These are phyloP conservation scores for Polysphondylium violaceum DNA, from an alignment of 78 protist species.

Conservation along the genomic window DNA sequence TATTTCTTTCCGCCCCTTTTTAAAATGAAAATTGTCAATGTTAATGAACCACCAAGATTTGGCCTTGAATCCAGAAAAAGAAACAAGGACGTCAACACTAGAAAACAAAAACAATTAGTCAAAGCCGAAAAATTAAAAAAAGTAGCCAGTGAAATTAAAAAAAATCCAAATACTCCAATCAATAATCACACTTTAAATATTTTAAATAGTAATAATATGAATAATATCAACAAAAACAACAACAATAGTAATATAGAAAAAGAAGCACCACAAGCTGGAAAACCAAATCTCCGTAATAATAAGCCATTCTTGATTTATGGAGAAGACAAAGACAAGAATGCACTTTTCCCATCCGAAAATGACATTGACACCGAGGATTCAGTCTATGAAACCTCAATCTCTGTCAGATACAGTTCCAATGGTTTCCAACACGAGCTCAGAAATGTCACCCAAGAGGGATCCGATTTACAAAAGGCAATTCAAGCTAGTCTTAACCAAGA, in stretches of 20 bases:
- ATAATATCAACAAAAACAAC: background rate
- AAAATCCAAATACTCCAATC: conserved; percentile 10
- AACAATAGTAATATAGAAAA: conserved; percentile 1
- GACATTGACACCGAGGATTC: conserved; percentile 32
- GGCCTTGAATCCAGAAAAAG: conserved; percentile 56
- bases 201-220: background rate
- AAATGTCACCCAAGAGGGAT: background rate
- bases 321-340: conserved; percentile 1
- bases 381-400: background rate
- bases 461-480: conserved; percentile 66
- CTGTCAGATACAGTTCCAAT: background rate
- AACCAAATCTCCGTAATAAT: background rate
- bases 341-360: conserved; percentile 33
- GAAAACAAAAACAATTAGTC: conserved; percentile 30
- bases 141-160: conserved; percentile 16
- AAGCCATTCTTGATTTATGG: conserved; percentile 17
- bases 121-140: conserved; percentile 45
- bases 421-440: conserved; percentile 61
- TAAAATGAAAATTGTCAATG: too few species aligned
- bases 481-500: conserved; percentile 34
- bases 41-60: conserved; percentile 70
- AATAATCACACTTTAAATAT: conserved; percentile 11
- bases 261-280: background rate
- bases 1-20: too few species aligned
- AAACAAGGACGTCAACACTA: conserved; percentile 43